Evolutionary conservation across 2,329 filamentous ascomycete genomes (phyloP), one percentile per base, ranked within the genome.

Genomic region (Ophiostoma montium): DNA sequence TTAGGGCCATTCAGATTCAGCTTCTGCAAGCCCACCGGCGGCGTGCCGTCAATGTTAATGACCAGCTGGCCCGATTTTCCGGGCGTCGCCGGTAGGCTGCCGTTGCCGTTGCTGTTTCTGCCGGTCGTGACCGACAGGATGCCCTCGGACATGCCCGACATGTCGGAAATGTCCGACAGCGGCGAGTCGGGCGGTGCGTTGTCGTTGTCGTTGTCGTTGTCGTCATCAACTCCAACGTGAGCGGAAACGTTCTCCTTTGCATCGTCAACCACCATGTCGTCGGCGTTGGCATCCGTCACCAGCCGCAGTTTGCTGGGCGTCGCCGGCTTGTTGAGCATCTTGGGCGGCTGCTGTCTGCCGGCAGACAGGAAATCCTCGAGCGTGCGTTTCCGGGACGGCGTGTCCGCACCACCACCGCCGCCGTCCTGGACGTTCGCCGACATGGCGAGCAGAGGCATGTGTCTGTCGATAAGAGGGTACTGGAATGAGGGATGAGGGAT

Each of bases 401-500:
- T 55, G 16, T 44, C 42, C 46, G 72, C 68, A 21, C 65, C 60
- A 18, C 48, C 68, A 21, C 65, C 60, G 23, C 48, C 51, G 57
- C 44, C 51, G 57, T 71, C 69, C 58, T 68, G 66, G 30, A 72
- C 64, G 53, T 75, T 75, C 12, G 65, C 60, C 16, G 71, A 70
- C 58, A 73, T 63, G 48, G 67, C 63, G 41, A 66, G 61, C 23
- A 76, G 62, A 58, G 73, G 67, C 72, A 75, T 75, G 52, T 27
- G 23, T 27, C 8, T 27, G 23, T 5, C 5, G n/a, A n/a, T n/a
- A n/a, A n/a, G n/a, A n/a, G n/a, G n/a, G n/a, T n/a, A n/a, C n/a
- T n/a, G n/a, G n/a, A n/a, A n/a, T n/a, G n/a, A n/a, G n/a, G n/a
- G n/a, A n/a, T n/a, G n/a, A n/a, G n/a, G n/a, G n/a, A n/a, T n/a